Evolutionary conservation across 257 asterid genomes (phyloP), one percentile per base, ranked within the genome.

Genomic region (Solanum pimpinellifolium): DNA sequence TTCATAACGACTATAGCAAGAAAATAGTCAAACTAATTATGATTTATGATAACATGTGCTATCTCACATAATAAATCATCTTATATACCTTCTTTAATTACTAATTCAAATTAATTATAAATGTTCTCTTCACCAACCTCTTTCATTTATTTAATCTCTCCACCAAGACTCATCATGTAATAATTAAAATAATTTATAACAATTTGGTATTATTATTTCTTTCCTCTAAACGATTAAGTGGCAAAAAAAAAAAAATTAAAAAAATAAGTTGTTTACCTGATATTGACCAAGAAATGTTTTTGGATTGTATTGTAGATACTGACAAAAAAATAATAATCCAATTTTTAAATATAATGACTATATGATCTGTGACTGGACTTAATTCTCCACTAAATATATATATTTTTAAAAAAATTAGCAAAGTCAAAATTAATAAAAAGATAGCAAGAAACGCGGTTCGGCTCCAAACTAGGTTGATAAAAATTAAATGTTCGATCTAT

Each of bases 211-310:
- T 27, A 44, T 41, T 23, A 21, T 73, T 73, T 41, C 46, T 33
- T 76, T 25, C 44, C 83, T 76, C 37, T 81, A 78, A 10, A 70
- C 56, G 49, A 52, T 47, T 80, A 16, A 80, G 44, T 80, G 9
- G 20, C 6, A 1, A 39, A 46, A 11, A 23, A n/a, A n/a, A 44
- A 69, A 41, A 4, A 35, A 37, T 29, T 29, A 37, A 37, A 1
- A 69, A 47, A 68, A 20, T 85, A 87, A 87, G 81, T 87, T 39
- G 86, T 59, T 80, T 56, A 75, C 87, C 77, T 87, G 70, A 70
- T 89, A 89, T 92, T 94, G 93, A 93, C 94, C 90, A 78, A 69
- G 82, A 82, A 46, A 81, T 90, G 90, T 86, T 87, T 65, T 92
- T 92, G 92, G 92, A 90, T 92, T 83, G 37, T 59, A 47, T 80